Conservation (phyloP, 495 filamentous ascomycete species). For the Sordaria brevicollis region DNA sequence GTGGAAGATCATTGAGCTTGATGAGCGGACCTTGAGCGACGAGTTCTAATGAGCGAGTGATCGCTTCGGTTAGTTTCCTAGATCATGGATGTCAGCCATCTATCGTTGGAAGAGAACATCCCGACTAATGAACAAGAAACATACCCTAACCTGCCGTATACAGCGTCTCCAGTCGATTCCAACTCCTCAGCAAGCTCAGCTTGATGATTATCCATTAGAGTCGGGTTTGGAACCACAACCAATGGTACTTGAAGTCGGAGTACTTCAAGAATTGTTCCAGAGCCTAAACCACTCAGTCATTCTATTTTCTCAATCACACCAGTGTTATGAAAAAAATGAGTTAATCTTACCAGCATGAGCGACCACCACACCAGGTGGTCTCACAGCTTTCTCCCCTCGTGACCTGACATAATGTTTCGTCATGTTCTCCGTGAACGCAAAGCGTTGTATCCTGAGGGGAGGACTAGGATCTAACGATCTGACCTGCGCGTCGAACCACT, state of each 20-base stretch:
- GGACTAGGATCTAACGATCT: slow-evolving; percentile 2
- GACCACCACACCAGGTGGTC: slow-evolving; percentile 57
- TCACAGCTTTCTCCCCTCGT: slow-evolving; percentile 13
- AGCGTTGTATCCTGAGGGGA: slow-evolving; percentile 44
- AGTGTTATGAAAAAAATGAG: not conserved
- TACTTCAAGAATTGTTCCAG: slow-evolving; percentile 80
- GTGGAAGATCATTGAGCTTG: slow-evolving; percentile 9
- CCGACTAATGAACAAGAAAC: slow-evolving; percentile 3
- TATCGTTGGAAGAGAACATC: not conserved
- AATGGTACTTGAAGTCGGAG: slow-evolving; percentile 55
- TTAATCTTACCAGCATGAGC: slow-evolving; percentile 68
- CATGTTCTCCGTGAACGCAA: slow-evolving; percentile 54
- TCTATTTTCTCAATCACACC: not conserved
- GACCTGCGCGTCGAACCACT: slow-evolving; percentile 16
- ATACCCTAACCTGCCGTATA: slow-evolving; percentile 57
- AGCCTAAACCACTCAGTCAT: slow-evolving; percentile 42
- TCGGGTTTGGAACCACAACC: slow-evolving; percentile 77
- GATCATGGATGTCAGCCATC: not conserved
- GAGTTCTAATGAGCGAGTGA: slow-evolving; percentile 9
- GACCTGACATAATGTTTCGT: slow-evolving; percentile 41
- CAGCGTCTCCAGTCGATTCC: slow-evolving; percentile 54
- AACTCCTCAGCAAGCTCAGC: slow-evolving; percentile 71
- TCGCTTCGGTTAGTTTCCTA: slow-evolving; percentile 10
- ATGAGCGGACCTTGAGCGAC: slow-evolving; percentile 16
- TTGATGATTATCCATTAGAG: slow-evolving; percentile 85